Evolutionary conservation across 371 early-diverging fungal genomes (phyloP).

Genomic region (Nematocida displodere): DNA sequence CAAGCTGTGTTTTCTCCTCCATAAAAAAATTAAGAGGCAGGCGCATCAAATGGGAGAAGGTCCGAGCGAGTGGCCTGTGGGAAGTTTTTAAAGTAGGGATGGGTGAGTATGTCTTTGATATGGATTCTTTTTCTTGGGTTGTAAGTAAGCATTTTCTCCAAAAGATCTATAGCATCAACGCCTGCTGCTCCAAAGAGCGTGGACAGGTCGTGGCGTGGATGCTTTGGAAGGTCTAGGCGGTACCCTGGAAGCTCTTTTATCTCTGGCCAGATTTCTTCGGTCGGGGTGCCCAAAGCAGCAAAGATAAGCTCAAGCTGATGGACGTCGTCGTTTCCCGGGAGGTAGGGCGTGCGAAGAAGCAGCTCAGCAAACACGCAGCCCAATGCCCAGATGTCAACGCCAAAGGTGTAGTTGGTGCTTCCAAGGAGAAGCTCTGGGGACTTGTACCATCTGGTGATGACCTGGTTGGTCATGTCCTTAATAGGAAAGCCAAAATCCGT

Average conservation of each 20-base stretch:
- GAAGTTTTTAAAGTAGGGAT: conserved; percentile 77
- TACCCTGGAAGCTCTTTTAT: conserved; percentile 40
- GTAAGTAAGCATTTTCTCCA: conserved; percentile 80
- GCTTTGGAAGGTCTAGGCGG: conserved; percentile 68
- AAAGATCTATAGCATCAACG: conserved; percentile 77
- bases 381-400: conserved; percentile 93
- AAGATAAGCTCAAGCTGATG: conserved; percentile 88
- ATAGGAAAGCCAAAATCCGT: conserved; percentile 71
- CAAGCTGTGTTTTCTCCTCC: conserved; percentile 46
- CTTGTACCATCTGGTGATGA: conserved; percentile 97
- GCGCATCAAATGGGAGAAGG: conserved; percentile 66
- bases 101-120: conserved; percentile 75
- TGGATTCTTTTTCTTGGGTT: conserved; percentile 81
- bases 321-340: conserved; percentile 81
- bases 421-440: conserved; percentile 92
- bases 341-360: conserved; percentile 82
- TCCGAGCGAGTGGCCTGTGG: conserved; percentile 77
- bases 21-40: conserved; percentile 29
- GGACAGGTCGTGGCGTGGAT: conserved; percentile 72
- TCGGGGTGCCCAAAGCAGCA: conserved; percentile 88
- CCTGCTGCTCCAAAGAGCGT: conserved; percentile 82
- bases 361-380: conserved; percentile 98
- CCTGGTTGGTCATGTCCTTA: conserved; percentile 84
- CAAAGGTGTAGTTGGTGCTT: conserved; percentile 76
- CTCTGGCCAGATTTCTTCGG: conserved; percentile 73